These are phyloP conservation scores for Sporothrix euskadiensis DNA, from an alignment of 2,329 filamentous ascomycete species.

Conservation along the genomic window DNA sequence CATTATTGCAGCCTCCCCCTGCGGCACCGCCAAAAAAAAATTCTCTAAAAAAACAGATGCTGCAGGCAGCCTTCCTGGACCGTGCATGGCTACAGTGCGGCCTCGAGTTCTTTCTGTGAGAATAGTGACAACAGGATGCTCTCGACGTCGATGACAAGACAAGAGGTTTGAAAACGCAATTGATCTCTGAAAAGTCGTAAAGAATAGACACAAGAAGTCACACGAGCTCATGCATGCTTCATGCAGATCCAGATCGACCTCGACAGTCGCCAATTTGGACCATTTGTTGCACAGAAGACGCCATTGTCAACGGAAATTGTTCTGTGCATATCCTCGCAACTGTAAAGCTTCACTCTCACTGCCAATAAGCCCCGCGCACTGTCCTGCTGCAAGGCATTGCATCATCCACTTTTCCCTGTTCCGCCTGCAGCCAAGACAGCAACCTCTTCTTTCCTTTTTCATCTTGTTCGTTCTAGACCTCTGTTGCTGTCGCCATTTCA, in stretches of 20 bases:
- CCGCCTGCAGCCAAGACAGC: conserved; percentile 17
- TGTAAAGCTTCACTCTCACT: neutral
- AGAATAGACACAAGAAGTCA: neutral
- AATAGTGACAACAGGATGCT: neutral
- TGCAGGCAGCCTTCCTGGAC: conserved; percentile 16
- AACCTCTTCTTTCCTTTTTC: conserved; percentile 23
- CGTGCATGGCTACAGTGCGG: conserved; percentile 10
- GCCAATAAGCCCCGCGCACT: neutral
- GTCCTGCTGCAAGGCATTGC: conserved; percentile 22
- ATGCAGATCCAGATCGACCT: neutral
- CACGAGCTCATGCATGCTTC: neutral
- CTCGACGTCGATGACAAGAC: too few relatives aligned
- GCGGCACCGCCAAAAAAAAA: neutral
- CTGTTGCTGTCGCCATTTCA: conserved; percentile 1
- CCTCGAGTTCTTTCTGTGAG: neutral
- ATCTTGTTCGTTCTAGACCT: conserved; percentile 25
- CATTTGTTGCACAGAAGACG: conserved; percentile 8
- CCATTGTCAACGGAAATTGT: neutral
- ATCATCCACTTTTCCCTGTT: conserved; percentile 21
- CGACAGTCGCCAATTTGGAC: neutral
- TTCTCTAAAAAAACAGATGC: neutral
- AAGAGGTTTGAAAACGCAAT: neutral
- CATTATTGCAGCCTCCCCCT: neutral
- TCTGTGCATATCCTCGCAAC: neutral
- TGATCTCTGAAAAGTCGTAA: neutral